These are phyloP conservation scores for Penicillium brasilianum DNA, from an alignment of 2,329 filamentous ascomycete species.

Conservation along the genomic window DNA sequence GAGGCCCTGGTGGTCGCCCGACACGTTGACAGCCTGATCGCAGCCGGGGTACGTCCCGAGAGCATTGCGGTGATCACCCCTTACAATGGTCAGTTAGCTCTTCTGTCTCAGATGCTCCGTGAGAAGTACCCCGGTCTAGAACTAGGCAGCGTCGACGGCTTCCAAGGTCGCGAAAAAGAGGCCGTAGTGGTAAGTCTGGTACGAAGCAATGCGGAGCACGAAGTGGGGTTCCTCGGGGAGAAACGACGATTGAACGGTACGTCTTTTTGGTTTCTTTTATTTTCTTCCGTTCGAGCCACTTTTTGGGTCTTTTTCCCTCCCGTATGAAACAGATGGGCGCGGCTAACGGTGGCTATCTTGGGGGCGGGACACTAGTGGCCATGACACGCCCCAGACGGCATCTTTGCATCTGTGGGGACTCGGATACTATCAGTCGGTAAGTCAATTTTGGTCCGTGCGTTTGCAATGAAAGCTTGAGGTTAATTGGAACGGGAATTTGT, in stretches of 20 bases:
- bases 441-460: slow-evolving; percentile 57
- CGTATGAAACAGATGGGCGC: neutral
- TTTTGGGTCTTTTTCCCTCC: neutral
- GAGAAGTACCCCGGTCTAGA: slow-evolving; percentile 83
- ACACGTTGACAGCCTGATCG: slow-evolving; percentile 78
- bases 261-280: slow-evolving; percentile 34
- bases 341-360: slow-evolving; percentile 17
- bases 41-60: slow-evolving; percentile 76
- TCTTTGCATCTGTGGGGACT: slow-evolving; percentile 89
- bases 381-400: slow-evolving; percentile 95
- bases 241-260: slow-evolving; percentile 90
- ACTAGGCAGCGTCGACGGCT: slow-evolving; percentile 95
- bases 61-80: slow-evolving; percentile 95
- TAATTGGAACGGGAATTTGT: slow-evolving; percentile 17
- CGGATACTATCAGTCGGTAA: slow-evolving; percentile 87
- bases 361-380: slow-evolving; percentile 66
- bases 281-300: neutral
- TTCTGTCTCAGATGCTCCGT: slow-evolving; percentile 77
- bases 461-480: slow-evolving; percentile 2
- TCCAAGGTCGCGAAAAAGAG: slow-evolving; percentile 97
- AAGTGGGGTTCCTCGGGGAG: slow-evolving; percentile 92
- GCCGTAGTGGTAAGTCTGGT: slow-evolving; percentile 93
- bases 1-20: slow-evolving; percentile 80
- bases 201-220: slow-evolving; percentile 80
- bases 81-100: slow-evolving; percentile 90